Evolutionary conservation across 768 basidiomycete genomes (phyloP).

Genomic region (Scleroderma citrinum): DNA sequence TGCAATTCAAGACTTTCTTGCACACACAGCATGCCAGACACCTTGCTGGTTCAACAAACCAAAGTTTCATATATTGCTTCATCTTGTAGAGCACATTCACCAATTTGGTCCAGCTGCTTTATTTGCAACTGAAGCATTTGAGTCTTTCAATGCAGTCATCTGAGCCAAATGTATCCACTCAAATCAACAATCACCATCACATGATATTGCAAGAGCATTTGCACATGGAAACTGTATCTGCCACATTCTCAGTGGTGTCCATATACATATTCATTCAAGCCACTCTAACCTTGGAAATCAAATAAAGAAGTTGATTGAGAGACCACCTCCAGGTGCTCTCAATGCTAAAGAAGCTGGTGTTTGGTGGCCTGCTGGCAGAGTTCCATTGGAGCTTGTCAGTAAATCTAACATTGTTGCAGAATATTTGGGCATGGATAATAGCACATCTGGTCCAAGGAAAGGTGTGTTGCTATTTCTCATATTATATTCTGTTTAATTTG

Average conservation of each 20-base stretch:
- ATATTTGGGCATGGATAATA: neutral
- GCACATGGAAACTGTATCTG: slow-evolving; percentile 22
- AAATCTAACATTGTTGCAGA: neutral
- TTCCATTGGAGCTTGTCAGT: neutral
- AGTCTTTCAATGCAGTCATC: slow-evolving; percentile 38
- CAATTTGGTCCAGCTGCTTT: slow-evolving; percentile 38
- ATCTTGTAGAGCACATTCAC: slow-evolving; percentile 31
- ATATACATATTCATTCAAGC: neutral
- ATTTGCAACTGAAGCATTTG: slow-evolving; percentile 39
- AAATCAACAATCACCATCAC: slow-evolving; percentile 31
- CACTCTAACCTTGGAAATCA: neutral
- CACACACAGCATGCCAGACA: slow-evolving; percentile 23
- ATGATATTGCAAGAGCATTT: slow-evolving; percentile 23
- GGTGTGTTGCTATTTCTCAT: too few relatives aligned
- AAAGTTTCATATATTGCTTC: slow-evolving; percentile 38
- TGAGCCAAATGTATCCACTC: slow-evolving; percentile 26
- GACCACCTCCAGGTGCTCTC: neutral
- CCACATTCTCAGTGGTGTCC: slow-evolving; percentile 20
- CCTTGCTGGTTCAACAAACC: slow-evolving; percentile 36
- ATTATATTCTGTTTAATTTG: too few relatives aligned
- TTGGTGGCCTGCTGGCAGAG: neutral
- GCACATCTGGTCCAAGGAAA: neutral
- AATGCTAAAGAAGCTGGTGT: neutral
- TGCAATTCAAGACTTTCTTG: slow-evolving; percentile 34
- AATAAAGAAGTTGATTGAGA: neutral